Evolutionary conservation across 129 eudicot species (phyloP).

Genomic region (Saussurea involucrata): DNA sequence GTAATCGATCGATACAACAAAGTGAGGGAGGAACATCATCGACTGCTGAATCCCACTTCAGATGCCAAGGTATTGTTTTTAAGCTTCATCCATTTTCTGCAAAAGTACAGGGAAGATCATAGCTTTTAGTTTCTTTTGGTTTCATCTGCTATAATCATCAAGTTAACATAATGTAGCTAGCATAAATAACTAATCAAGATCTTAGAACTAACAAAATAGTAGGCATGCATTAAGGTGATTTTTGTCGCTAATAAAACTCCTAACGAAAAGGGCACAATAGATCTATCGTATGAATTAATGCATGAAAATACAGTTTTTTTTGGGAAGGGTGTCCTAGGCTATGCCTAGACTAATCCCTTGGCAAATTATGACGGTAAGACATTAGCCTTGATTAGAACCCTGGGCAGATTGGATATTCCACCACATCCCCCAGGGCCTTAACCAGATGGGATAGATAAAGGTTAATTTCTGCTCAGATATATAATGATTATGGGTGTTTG

Average conservation of each 20-base stretch:
- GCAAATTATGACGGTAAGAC: too few relatives aligned
- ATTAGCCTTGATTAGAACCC: too few relatives aligned
- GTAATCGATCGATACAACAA: slow-evolving; percentile 44
- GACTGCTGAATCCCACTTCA: slow-evolving; percentile 44
- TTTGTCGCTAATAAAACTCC: not conserved
- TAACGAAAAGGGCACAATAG: not conserved
- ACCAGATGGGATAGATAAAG: too few relatives aligned
- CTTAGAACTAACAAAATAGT: not conserved
- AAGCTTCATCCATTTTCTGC: not conserved
- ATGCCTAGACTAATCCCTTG: too few relatives aligned
- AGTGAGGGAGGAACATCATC: slow-evolving; percentile 46
- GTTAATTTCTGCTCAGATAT: too few relatives aligned
- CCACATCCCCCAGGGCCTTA: too few relatives aligned
- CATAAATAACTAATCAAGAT: not conserved
- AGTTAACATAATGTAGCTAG: not conserved
- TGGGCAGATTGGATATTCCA: too few relatives aligned
- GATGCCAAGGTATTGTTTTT: slow-evolving; percentile 46
- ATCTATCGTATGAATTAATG: not conserved
- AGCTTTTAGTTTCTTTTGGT: not conserved
- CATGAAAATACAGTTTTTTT: not conserved
- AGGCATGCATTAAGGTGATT: not conserved
- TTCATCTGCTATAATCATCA: not conserved
- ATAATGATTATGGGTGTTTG: not conserved
- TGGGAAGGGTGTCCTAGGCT: too few relatives aligned
- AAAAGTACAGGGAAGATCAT: not conserved